Evolutionary conservation across 495 filamentous ascomycete genomes (phyloP), one percentile per base, ranked within the genome.

Genomic region (Penicillium malachiteum): DNA sequence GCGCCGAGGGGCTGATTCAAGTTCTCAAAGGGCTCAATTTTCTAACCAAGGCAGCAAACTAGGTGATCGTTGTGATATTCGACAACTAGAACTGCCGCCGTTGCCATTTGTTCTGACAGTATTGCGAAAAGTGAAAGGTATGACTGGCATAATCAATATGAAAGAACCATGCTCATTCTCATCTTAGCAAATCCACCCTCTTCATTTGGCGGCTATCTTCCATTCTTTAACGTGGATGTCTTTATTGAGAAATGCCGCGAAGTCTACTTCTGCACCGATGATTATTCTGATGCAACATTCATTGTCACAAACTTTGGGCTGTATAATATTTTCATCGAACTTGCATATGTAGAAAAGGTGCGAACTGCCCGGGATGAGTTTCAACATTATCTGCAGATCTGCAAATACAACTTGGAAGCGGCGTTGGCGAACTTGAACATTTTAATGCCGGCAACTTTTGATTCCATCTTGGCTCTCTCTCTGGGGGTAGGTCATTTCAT

Each of bases 231-330:
- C 7, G 54, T 82, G 26, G 78, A 83, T 1, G 74, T 79, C 39
- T 84, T 87, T 47, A 69, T 71, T n/a, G 78, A 82, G n/a, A 76
- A 77, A 46, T 86, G 81, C 55, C 79, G 80, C 5, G 73, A 77
- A 53, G 71, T 87, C 0, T 87, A 83, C 54, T 86, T 87, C 46
- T 72, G 74, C 17, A 81, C 79, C 1, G 81, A 85, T 7, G 79
- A 84, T 13, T 78, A 76, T 56, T 78, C 81, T 2, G 71, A 82
- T 33, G 73, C 78, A 1, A 78, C 76, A 0, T 84, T 83, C 50
- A 79, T 84, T 21, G 68, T 80, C 12, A 78, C 84, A 0, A 84
- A 83, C 52, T 74, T 80, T 10, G 77, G 79, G 0, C 66, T 89
- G 4, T 82, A 81, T 41, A 79, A 80, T 55, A 54, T 86, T 4